Base-by-base conservation (phyloP, 768 basidiomycete genomes). In the Collybia sp. region DNA sequence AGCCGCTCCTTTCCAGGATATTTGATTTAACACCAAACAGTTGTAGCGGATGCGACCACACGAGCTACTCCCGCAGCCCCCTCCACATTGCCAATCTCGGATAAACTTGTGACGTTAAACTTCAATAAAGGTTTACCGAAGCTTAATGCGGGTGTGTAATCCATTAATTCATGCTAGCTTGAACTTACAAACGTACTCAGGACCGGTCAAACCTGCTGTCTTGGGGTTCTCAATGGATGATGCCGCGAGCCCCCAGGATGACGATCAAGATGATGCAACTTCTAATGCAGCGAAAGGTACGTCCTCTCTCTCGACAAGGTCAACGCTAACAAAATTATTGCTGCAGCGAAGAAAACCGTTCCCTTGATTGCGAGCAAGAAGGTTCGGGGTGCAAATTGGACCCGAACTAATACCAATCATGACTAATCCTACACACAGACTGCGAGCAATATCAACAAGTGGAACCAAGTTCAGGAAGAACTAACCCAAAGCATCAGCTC, bases 401-500 rank as follows among this genome's bases (percentile, higher is more conserved):
- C 20, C 39, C 19, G 2, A 25, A 40, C 40, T 42, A 36, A 33
- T 49, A 33, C 44, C 46, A 40, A 55, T 46, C 30, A 35, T 44
- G 25, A 35, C 44, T 44, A 40, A 46, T 40, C 38, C 1, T 46
- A 46, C 36, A 3, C 60, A 15, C 60, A 96, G 91, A 88, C 83
- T 38, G 88, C 79, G 41, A 88, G 79, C 62, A 93, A 93, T 57
- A 97, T 99, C 60, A 84, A 77, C 57, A 97, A 98, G 62, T 99
- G 95, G 96, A 98, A 94, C 61, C 86, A 85, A 69, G 90, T 94
- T 9, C 91, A 95, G 65, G 86, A 85, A 65, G 94, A 93, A 57
- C 75, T 96, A 42, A 79, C 77, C 31, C 73, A 79, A 49, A 64
- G 71, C 36, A 46, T 67, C 30, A 59, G 57, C 47, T 50, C 58